Base-by-base conservation (phyloP, 805 yeast genomes). In the Ogataea neopini region DNA sequence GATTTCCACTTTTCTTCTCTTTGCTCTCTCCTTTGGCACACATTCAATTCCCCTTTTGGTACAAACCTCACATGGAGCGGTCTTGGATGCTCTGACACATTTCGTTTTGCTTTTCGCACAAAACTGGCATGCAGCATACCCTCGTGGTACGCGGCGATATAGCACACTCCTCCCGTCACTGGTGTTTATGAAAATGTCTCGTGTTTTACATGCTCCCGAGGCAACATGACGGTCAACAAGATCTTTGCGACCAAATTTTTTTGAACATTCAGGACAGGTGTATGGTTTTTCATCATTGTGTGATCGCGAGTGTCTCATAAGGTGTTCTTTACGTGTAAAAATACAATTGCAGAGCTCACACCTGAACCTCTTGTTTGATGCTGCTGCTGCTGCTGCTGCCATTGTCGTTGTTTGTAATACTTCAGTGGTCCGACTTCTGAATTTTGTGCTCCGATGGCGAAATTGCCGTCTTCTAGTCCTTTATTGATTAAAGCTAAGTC, bases 271-370 rank as follows among this genome's bases (percentile, higher is more conserved):
- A 11, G 49, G 49, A 29, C 49, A 45, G 8, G n/a, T 14, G 35
- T 40, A 45, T 7, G 49, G 49, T 35, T 40, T 45, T n/a, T 45
- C 45, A 25, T 45, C 49, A 32, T 45, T 45, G 37, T 45, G 49
- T 1, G 49, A 45, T 13, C 49, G 49, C 23, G 42, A 11, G 19
- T 45, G 49, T 7, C 49, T 32, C 17, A 40, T 8, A n/a, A 45
- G 23, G 15, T 45, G 49, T 28, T 45, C 49, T 17, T 45, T 45
- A 14, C 49, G 22, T 5, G 49, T 45, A 41, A 45, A 45, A 11
- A 34, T 34, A 33, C 49, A 45, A 8, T 14, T 40, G 32, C 49
- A 45, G 13, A 18, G 44, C 13, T 20, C 37, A 26, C 49, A 45
- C n/a, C 17, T 34, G 45, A 45, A 45, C 32, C 26, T 36, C 23